Conservation (phyloP, 345 rosid genomes). For the Lumnitzera littorea region DNA sequence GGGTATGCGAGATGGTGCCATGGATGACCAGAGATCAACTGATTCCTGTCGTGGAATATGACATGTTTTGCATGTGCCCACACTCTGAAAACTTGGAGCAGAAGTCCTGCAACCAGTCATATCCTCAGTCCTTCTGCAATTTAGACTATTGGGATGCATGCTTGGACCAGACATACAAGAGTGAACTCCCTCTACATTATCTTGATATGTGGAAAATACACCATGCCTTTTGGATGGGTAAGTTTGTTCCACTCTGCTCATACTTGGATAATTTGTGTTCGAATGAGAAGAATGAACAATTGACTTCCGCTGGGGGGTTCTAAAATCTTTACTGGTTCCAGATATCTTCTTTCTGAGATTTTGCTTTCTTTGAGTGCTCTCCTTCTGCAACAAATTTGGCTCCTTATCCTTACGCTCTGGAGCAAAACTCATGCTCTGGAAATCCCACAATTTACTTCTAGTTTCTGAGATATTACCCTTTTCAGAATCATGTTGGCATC, state of each 20-base stretch:
- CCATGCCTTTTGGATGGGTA: slow-evolving; percentile 27
- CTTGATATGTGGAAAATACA: slow-evolving; percentile 33
- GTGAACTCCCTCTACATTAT: slow-evolving; percentile 31
- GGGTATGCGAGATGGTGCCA: slow-evolving; percentile 38
- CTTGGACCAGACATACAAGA: slow-evolving; percentile 33
- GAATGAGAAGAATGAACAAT: slow-evolving; percentile 36
- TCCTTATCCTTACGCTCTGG: slow-evolving; percentile 29
- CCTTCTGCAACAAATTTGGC: slow-evolving; percentile 30
- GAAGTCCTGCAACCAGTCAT: slow-evolving; percentile 29
- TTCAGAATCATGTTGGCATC: slow-evolving; percentile 67
- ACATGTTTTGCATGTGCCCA: slow-evolving; percentile 37
- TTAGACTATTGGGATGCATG: slow-evolving; percentile 26
- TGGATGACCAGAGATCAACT: slow-evolving; percentile 38
- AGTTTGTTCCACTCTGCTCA: slow-evolving; percentile 32
- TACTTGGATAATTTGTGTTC: slow-evolving; percentile 14
- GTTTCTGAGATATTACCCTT: slow-evolving; percentile 30
- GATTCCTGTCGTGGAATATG: slow-evolving; percentile 43
- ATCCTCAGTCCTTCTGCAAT: slow-evolving; percentile 40
- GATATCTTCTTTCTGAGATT: slow-evolving; percentile 29
- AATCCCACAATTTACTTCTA: slow-evolving; percentile 23
- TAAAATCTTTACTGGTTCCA: slow-evolving; percentile 22
- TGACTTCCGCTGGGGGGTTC: slow-evolving; percentile 26
- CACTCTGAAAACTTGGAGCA: slow-evolving; percentile 20
- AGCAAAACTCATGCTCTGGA: slow-evolving; percentile 36
- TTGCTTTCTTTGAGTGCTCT: slow-evolving; percentile 30